phyloP scores from a whole-genome alignment of 1,284 basidiomycete genomes.

The Irpex sp. region DNA sequence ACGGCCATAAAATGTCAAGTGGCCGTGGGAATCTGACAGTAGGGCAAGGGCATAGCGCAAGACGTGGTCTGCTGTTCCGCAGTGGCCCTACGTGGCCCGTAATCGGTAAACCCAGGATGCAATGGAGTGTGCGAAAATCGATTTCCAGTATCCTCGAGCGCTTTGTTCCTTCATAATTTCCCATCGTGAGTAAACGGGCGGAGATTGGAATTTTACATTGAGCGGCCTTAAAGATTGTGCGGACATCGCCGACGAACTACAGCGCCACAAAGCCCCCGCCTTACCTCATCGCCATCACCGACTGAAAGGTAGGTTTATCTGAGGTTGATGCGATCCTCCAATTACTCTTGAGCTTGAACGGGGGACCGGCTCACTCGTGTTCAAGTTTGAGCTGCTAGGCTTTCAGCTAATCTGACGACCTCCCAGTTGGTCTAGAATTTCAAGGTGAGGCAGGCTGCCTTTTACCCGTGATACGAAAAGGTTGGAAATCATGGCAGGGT shows the following conservation, averaged over 20 bases:
- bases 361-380: background rate
- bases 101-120: background rate
- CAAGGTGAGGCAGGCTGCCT: background rate
- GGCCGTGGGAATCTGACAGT: background rate
- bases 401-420: background rate
- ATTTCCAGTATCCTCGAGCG: background rate
- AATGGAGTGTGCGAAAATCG: background rate
- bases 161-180: background rate
- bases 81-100: background rate
- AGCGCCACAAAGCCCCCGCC: background rate
- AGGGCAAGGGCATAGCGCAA: background rate
- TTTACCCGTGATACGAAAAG: background rate
- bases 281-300: background rate
- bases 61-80: background rate
- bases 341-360: background rate
- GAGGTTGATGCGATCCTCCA: no score
- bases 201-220: background rate
- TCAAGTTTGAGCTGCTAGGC: background rate
- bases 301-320: background rate
- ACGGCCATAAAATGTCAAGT: background rate
- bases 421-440: background rate
- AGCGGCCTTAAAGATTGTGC: background rate
- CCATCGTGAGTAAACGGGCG: background rate
- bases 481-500: background rate
- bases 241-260: background rate